Evolutionary conservation across 495 filamentous ascomycete genomes (phyloP), one percentile per base, ranked within the genome.

Genomic region (Podospora tetraspora): DNA sequence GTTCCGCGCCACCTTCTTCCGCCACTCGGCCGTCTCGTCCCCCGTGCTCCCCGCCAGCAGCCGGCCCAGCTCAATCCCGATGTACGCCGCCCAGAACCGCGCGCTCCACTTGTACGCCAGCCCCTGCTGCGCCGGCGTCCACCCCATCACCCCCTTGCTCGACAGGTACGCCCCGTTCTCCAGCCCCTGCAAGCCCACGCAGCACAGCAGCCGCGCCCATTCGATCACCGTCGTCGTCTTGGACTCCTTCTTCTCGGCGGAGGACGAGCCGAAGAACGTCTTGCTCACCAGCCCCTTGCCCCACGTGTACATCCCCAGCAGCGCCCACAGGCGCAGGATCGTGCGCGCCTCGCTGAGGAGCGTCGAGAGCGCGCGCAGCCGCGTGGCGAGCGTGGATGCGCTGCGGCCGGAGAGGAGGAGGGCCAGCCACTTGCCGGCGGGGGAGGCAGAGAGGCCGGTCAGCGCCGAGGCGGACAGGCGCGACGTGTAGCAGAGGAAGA

Each of bases 101-200:
- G 84, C 85, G 76, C 91, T 92, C 91, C 91, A 96, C 37, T 88
- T 73, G 78, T 85, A 88, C 76, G 87, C 88, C 66, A 80, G 81
- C 27, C 75, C 81, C 74, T 86, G 81, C 63, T 78, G 76, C 64
- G 82, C 73, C 5, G 85, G 83, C 23, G 83, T 83, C 76, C 83
- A 86, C 3, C 81, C 82, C 30, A 96, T 73, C 0, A 97, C 83
- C 21, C 87, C 86, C 32, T 37, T 37, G 71, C 92, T 75, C 6
- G 89, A 85, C 10, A 98, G 84, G 79, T 91, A 97, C 10, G 89
- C 90, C 7, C 83, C 87, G 77, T 97, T 97, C 82, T 98, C 94
- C 32, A 96, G 84, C 11, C 83, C 75, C 78, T 97, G 94, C 81
- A 90, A 93, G 5, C 83, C 70, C 16, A 89, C 75, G 76, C 89